Conservation (phyloP, 371 early-diverging fungal species). For the Zopfochytrium polystomum region DNA sequence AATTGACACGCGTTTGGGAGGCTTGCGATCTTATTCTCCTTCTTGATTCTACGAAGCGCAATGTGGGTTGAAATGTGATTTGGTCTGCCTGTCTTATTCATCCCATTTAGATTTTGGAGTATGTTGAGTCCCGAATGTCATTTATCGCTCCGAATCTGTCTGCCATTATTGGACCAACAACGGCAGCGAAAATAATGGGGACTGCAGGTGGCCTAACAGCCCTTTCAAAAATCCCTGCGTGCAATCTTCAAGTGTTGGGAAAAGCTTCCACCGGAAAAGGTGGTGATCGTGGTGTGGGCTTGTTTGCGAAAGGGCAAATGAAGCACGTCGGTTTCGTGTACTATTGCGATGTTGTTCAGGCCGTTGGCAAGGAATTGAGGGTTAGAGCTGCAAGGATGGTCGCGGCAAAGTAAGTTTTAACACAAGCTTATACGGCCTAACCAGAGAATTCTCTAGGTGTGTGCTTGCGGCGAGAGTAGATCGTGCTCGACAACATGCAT, state of each 20-base stretch:
- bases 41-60: slow-evolving; percentile 65
- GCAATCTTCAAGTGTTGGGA: slow-evolving; percentile 76
- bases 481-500: slow-evolving; percentile 60
- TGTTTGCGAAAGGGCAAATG: slow-evolving; percentile 69
- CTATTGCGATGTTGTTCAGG: slow-evolving; percentile 66
- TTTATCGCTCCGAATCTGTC: slow-evolving; percentile 94
- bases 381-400: slow-evolving; percentile 73
- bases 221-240: slow-evolving; percentile 86
- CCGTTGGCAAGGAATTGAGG: slow-evolving; percentile 71
- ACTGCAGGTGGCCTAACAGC: slow-evolving; percentile 87
- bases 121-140: slow-evolving; percentile 89
- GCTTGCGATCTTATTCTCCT: slow-evolving; percentile 79
- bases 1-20: slow-evolving; percentile 65
- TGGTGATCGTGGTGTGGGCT: slow-evolving; percentile 68
- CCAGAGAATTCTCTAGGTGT: slow-evolving; percentile 18
- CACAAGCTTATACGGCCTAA: neutral
- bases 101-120: slow-evolving; percentile 66
- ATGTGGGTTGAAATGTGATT: slow-evolving; percentile 33
- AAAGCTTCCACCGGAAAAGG: slow-evolving; percentile 29
- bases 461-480: slow-evolving; percentile 90
- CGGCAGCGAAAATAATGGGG: slow-evolving; percentile 88
- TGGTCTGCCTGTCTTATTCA: neutral
- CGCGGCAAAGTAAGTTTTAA: slow-evolving; percentile 69
- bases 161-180: slow-evolving; percentile 77
- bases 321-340: slow-evolving; percentile 80